These are phyloP conservation scores for Porcisia deanei DNA, from an alignment of 208 protist genomes.

Conservation along the genomic window DNA sequence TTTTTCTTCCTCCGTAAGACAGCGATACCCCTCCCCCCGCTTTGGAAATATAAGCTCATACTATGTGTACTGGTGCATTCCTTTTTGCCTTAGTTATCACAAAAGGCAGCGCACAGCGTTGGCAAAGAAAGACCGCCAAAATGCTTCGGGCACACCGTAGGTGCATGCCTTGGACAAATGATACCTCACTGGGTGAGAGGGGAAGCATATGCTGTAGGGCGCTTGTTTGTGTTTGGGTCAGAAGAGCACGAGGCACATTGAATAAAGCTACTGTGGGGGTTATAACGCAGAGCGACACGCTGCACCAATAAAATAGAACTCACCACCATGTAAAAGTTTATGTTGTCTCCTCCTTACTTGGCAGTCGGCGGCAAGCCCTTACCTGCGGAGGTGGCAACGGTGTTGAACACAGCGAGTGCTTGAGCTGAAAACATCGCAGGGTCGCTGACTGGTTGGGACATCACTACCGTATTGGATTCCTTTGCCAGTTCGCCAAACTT, in stretches of 20 bases:
- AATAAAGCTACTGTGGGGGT: constrained; percentile 2
- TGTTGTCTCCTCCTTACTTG: background rate
- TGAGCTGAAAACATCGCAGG: constrained; percentile 90
- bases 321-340: background rate
- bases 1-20: background rate
- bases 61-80: background rate
- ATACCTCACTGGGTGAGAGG: background rate
- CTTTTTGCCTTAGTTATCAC: background rate
- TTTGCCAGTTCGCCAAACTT: constrained; percentile 92
- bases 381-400: constrained; percentile 41
- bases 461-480: constrained; percentile 93
- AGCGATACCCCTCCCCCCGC: background rate
- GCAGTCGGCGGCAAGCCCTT: constrained; percentile 22
- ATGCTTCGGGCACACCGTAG: background rate
- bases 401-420: constrained; percentile 87
- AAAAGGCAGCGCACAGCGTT: background rate
- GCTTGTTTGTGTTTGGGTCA: background rate
- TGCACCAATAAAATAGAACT: background rate
- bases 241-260: background rate
- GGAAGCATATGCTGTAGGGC: background rate
- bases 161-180: background rate
- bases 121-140: background rate
- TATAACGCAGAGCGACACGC: background rate
- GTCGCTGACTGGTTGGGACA: constrained; percentile 92
- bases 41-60: background rate